phyloP scores from a whole-genome alignment of 495 filamentous ascomycete species.

The Neurospora sp. region DNA sequence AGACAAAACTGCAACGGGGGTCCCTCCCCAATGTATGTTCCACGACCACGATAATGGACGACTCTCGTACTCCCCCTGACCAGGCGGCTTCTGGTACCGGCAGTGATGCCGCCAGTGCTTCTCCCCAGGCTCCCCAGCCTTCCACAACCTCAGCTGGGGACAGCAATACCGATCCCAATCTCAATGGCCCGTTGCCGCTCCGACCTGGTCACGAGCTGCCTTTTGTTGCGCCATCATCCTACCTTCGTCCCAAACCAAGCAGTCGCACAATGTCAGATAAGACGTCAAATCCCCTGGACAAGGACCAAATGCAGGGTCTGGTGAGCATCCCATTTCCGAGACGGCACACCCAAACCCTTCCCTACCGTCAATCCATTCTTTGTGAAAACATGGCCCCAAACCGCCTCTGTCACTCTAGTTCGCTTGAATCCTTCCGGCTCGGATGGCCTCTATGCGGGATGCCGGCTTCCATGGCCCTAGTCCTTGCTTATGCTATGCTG shows the following conservation, averaged over 20 bases:
- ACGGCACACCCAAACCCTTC: slow-evolving; percentile 12
- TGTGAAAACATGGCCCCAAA: background rate
- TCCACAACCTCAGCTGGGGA: slow-evolving; percentile 13
- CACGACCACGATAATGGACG: slow-evolving; percentile 29
- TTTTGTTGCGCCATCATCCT: slow-evolving; percentile 75
- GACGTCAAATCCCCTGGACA: slow-evolving; percentile 67
- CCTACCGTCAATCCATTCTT: slow-evolving; percentile 2
- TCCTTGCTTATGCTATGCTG: background rate
- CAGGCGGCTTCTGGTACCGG: slow-evolving; percentile 19
- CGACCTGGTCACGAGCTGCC: slow-evolving; percentile 42
- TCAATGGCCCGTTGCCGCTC: slow-evolving; percentile 16
- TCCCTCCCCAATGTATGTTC: slow-evolving; percentile 20
- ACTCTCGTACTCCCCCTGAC: slow-evolving; percentile 25
- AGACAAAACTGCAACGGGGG: background rate
- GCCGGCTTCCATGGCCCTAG: slow-evolving; percentile 2
- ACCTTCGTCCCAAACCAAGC: slow-evolving; percentile 59
- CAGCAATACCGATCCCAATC: slow-evolving; percentile 10
- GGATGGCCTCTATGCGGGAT: slow-evolving; percentile 20
- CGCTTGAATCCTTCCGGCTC: background rate
- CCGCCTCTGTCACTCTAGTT: background rate
- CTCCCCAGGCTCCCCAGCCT: slow-evolving; percentile 12
- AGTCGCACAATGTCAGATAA: slow-evolving; percentile 42
- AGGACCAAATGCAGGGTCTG: slow-evolving; percentile 86
- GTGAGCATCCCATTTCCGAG: slow-evolving; percentile 45
- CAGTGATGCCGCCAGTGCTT: slow-evolving; percentile 10